Base-by-base conservation (phyloP, 1,139 yeast species). In the Sugiyamaella pinicola region DNA sequence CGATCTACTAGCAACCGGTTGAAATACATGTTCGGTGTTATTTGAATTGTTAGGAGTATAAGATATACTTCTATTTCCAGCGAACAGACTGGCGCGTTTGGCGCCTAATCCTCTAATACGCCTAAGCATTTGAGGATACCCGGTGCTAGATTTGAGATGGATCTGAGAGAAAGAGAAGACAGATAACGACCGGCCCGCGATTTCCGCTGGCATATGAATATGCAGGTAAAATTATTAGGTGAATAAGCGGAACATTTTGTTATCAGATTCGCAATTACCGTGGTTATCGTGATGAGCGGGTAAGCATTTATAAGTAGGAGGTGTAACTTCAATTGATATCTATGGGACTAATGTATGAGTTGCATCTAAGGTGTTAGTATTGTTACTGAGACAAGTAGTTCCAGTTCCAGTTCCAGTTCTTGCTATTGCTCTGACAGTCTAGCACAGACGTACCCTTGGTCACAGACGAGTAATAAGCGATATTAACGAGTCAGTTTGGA, bases 1-100 rank as follows among this genome's bases (percentile, higher is more conserved):
- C 12, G 65, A 52, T 47, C 64, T 63, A 17, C 67, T 59, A 12
- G 69, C 73, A 10, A 67, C 65, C 4, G 74, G 73, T 53, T 67
- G 69, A 55, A 68, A 67, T 37, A 64, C 55, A 52, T 65, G 69
- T 47, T 58, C 55, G 31, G 53, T 38, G 19, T 40, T 39, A 15
- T 28, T 45, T 17, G 50, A 43, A 13, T 34, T 47, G 39, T 43
- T 31, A 24, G 53, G 53, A 3, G 54, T 47, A 38, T 37, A 51
- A 2, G 54, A 47, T 21, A 46, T 38, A 29, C 34, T 2, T 24
- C 54, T 45, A 5, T 39, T 24, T 31, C 35, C n/a, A 31, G 15
- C 3, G n/a, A 31, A 13, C 4, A 43, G 22, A 12, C 10, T 18
- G 21, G 18, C 40, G 41, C 40, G 48, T 8, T 18, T 33, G 13